phyloP scores from a whole-genome alignment of 2,329 filamentous ascomycete species.

The Sclerotinia sclerotiorum region DNA sequence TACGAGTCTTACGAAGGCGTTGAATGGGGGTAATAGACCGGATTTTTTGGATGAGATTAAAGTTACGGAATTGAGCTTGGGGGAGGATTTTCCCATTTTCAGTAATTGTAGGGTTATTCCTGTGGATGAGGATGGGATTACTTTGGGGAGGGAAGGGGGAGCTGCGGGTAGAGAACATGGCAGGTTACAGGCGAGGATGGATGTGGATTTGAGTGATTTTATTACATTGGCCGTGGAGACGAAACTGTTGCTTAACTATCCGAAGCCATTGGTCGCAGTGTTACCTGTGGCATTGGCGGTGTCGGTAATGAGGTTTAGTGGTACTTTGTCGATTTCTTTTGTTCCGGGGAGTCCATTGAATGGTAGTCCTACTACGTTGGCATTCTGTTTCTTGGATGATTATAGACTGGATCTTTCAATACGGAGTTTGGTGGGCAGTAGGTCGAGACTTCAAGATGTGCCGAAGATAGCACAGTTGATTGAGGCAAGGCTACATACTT shows the following conservation, averaged over 20 bases:
- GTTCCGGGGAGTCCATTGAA: slow-evolving; percentile 70
- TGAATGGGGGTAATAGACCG: slow-evolving; percentile 85
- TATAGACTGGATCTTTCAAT: slow-evolving; percentile 83
- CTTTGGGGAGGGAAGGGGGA: slow-evolving; percentile 45
- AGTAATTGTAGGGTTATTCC: slow-evolving; percentile 97
- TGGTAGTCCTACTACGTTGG: slow-evolving; percentile 79
- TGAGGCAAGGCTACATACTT: slow-evolving; percentile 75
- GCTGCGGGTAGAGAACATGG: slow-evolving; percentile 56
- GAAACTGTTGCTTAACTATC: slow-evolving; percentile 90
- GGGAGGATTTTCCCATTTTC: slow-evolving; percentile 97
- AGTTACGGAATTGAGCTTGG: slow-evolving; percentile 89
- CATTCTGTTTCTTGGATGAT: slow-evolving; percentile 90
- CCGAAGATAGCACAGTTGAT: slow-evolving; percentile 86
- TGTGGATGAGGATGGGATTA: slow-evolving; percentile 74
- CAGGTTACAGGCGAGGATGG: slow-evolving; percentile 89
- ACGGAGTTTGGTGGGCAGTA: slow-evolving; percentile 73
- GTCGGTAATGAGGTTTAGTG: slow-evolving; percentile 89
- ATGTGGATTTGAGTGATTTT: slow-evolving; percentile 94
- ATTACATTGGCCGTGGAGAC: slow-evolving; percentile 94
- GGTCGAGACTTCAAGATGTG: slow-evolving; percentile 79
- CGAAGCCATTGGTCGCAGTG: slow-evolving; percentile 82
- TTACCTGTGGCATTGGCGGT: slow-evolving; percentile 90
- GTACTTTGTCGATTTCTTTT: slow-evolving; percentile 90
- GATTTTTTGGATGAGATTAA: slow-evolving; percentile 92
- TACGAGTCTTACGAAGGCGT: slow-evolving; percentile 74